Evolutionary conservation across 257 asterid genomes (phyloP).

Genomic region (Solanum chiquidenum): DNA sequence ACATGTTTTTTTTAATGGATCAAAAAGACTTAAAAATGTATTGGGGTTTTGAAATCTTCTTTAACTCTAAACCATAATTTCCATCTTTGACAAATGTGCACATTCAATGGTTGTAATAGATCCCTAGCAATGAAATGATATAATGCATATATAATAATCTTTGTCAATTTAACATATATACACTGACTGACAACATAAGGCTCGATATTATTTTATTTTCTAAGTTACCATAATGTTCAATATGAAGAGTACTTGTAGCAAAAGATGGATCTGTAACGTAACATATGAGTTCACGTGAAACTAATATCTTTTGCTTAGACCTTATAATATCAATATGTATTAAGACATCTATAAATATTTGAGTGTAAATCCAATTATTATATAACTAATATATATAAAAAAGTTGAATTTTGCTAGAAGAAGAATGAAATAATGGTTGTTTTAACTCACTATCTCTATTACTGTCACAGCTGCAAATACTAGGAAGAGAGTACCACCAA

Average conservation of each 20-base stretch:
- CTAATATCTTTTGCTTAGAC: neutral
- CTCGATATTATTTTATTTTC: neutral
- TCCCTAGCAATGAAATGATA: neutral
- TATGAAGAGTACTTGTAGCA: neutral
- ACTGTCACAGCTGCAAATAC: slow-evolving; percentile 70
- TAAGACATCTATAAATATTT: neutral
- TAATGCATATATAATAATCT: neutral
- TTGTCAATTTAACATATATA: no score
- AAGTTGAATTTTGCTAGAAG: neutral
- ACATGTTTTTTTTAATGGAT: neutral
- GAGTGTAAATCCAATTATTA: neutral
- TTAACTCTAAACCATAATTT: neutral
- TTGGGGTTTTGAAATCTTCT: neutral
- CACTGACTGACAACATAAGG: neutral
- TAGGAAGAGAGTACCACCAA: slow-evolving; percentile 80
- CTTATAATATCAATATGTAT: neutral
- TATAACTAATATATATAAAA: neutral
- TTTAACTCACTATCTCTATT: slow-evolving; percentile 42
- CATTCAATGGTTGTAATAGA: neutral
- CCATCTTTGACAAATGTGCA: neutral
- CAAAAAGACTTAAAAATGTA: neutral
- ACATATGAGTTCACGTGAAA: neutral
- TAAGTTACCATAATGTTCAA: neutral
- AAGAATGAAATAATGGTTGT: neutral
- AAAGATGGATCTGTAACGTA: neutral